Evolutionary conservation across 2,329 filamentous ascomycete genomes (phyloP).

Genomic region (Nakataea oryzae): DNA sequence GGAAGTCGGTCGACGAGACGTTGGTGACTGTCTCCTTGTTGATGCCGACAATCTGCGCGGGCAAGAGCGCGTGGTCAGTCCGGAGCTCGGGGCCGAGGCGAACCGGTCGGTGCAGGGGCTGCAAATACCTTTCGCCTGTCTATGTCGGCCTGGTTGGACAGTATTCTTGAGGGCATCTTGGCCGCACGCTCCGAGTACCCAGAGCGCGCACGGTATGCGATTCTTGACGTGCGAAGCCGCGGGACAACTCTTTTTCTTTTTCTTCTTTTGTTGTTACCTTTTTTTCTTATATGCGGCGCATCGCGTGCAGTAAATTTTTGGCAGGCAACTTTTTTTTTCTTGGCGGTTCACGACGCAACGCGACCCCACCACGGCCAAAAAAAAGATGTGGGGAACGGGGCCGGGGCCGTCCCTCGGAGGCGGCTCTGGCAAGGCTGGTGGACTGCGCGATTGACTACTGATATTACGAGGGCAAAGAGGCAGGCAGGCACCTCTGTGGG

Average conservation of each 20-base stretch:
- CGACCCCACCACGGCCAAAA: not conserved
- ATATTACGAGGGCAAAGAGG: too few species aligned
- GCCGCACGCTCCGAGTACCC: not conserved
- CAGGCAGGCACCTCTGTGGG: too few species aligned
- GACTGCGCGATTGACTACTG: too few species aligned
- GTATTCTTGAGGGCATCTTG: conserved; percentile 20
- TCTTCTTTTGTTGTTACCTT: too few species aligned
- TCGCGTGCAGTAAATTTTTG: not conserved
- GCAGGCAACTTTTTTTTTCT: not conserved
- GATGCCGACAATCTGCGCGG: conserved; percentile 65
- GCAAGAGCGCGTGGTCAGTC: not conserved
- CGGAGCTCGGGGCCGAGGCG: too few species aligned
- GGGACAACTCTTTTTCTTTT: too few species aligned
- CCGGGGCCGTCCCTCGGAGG: too few species aligned
- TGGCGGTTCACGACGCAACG: not conserved
- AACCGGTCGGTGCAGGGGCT: not conserved
- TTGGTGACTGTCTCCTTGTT: conserved; percentile 85
- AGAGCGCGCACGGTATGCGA: too few species aligned
- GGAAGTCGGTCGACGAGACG: conserved; percentile 83
- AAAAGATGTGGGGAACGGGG: not conserved
- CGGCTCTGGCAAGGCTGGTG: too few species aligned
- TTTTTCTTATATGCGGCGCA: not conserved
- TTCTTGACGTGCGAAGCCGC: not conserved
- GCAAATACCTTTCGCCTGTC: conserved; percentile 48
- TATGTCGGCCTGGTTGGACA: conserved; percentile 43